These are phyloP conservation scores for Gonapodya prolifera DNA, from an alignment of 192 early-diverging fungal genomes.

Conservation along the genomic window DNA sequence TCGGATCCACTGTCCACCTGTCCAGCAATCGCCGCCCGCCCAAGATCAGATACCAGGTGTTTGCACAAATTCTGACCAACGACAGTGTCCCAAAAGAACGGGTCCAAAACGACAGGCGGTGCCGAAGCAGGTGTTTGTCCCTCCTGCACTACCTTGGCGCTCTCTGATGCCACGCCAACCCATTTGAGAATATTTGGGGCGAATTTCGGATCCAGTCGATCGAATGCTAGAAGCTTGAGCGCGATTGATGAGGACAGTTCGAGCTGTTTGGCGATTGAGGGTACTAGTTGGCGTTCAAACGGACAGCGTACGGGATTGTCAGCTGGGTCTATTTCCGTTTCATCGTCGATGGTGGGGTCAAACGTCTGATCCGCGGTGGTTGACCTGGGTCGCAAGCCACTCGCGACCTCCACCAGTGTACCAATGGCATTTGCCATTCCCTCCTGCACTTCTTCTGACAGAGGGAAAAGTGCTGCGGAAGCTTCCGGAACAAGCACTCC, in stretches of 20 bases:
- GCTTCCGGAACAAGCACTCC: not conserved
- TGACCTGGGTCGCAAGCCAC: not conserved
- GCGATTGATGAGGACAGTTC: not conserved
- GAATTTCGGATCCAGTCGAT: not conserved
- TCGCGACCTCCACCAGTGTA: not conserved
- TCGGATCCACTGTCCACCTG: not conserved
- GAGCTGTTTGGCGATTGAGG: not conserved
- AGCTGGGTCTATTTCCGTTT: not conserved
- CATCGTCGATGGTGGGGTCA: not conserved
- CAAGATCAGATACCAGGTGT: not conserved
- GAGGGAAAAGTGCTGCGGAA: not conserved
- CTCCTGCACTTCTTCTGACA: not conserved
- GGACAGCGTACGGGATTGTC: not conserved
- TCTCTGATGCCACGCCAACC: not conserved
- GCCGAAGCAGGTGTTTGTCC: not conserved
- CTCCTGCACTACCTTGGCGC: not conserved
- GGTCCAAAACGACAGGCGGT: not conserved
- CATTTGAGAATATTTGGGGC: not conserved
- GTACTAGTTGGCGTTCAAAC: not conserved
- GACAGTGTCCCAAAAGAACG: not conserved
- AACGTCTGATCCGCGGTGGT: not conserved
- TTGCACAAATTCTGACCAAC: not conserved
- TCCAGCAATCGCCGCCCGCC: not conserved
- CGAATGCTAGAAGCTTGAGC: not conserved
- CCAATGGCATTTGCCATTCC: not conserved